phyloP scores from a whole-genome alignment of 148 eudicot species.

The Heliamphora exappendiculata region DNA sequence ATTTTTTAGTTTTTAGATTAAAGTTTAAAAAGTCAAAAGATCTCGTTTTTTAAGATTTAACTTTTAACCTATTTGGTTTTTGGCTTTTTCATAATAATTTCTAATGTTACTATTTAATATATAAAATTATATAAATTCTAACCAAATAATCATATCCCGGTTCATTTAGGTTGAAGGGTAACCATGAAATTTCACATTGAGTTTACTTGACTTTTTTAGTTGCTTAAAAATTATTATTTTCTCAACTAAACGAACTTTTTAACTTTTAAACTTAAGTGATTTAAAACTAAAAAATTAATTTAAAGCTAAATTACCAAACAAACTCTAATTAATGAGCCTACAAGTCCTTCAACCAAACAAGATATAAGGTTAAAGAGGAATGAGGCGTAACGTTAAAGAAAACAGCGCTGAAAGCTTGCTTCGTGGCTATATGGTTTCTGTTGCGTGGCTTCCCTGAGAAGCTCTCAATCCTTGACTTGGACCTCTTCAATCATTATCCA shows the following conservation, averaged over 20 bases:
- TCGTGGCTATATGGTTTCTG: constrained; percentile 23
- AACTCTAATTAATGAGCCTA: constrained; percentile 6
- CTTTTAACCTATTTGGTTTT: no score
- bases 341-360: no score
- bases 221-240: background rate
- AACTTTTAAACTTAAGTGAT: background rate
- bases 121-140: no score
- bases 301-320: background rate
- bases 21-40: no score
- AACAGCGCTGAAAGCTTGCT: constrained; percentile 25
- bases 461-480: constrained; percentile 18
- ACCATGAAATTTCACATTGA: no score
- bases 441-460: constrained; percentile 38
- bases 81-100: no score
- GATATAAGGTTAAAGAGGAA: constrained; percentile 28
- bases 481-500: constrained; percentile 17
- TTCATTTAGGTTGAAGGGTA: no score
- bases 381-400: constrained; percentile 7
- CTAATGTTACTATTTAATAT: no score
- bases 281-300: background rate
- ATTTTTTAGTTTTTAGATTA: no score
- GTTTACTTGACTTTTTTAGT: no score
- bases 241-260: background rate
- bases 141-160: no score
- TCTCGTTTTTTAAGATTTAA: no score